Evolutionary conservation across 2,329 filamentous ascomycete species (phyloP).

Genomic region (Epichloe glyceriae): DNA sequence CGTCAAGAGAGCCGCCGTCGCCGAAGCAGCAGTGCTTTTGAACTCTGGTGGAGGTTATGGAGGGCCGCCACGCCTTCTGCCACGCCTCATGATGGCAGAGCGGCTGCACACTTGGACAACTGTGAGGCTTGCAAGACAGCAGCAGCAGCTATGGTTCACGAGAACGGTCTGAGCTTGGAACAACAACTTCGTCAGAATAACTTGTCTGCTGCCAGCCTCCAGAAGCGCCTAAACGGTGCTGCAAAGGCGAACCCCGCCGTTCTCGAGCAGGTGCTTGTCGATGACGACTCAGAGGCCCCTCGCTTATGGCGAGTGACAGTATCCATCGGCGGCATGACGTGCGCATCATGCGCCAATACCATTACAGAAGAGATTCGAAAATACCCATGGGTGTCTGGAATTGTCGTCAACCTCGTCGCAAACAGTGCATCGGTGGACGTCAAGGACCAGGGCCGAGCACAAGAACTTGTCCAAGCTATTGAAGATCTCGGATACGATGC

Average conservation of each 20-base stretch:
- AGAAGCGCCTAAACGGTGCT: slow-evolving; percentile 1
- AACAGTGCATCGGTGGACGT: slow-evolving; percentile 54
- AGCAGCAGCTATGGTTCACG: slow-evolving; percentile 6
- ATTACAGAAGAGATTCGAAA: slow-evolving; percentile 48
- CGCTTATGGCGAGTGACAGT: slow-evolving; percentile 34
- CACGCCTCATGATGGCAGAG: slow-evolving; percentile 12
- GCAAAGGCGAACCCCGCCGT: slow-evolving; percentile 6
- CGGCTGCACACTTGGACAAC: slow-evolving; percentile 23
- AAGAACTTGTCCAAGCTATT: slow-evolving; percentile 32
- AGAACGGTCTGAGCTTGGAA: slow-evolving; percentile 3
- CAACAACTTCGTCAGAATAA: slow-evolving; percentile 2
- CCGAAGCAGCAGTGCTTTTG: slow-evolving; percentile 11
- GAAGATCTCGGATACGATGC: slow-evolving; percentile 56
- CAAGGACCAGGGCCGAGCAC: slow-evolving; percentile 18
- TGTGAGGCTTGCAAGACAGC: slow-evolving; percentile 23
- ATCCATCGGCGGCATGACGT: slow-evolving; percentile 63
- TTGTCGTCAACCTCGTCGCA: slow-evolving; percentile 50
- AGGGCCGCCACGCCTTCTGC: slow-evolving; percentile 13
- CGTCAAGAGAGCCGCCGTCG: slow-evolving; percentile 11
- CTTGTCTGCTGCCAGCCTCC: slow-evolving; percentile 4
- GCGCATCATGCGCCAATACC: slow-evolving; percentile 52
- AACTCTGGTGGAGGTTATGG: slow-evolving; percentile 22
- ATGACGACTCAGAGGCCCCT: slow-evolving; percentile 5
- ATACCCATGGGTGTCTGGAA: slow-evolving; percentile 41
- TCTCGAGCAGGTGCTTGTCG: slow-evolving; percentile 14